These are phyloP conservation scores for Fusarium torreyae DNA, from an alignment of 2,329 filamentous ascomycete species.

Conservation along the genomic window DNA sequence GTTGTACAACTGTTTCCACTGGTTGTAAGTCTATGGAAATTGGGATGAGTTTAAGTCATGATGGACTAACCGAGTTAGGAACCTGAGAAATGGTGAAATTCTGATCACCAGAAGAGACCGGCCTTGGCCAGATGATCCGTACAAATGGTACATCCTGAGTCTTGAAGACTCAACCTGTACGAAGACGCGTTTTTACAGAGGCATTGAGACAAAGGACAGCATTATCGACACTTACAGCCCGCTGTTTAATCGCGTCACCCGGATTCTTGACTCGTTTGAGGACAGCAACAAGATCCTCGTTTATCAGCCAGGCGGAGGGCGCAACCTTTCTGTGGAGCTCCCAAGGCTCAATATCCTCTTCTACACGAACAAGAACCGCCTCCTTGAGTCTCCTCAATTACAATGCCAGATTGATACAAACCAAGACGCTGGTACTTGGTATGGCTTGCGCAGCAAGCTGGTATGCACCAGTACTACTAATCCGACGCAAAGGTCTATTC, in stretches of 20 bases:
- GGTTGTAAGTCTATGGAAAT: constrained; percentile 61
- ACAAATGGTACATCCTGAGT: constrained; percentile 31
- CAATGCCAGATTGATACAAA: constrained; percentile 65
- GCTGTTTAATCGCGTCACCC: constrained; percentile 36
- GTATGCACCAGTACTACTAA: constrained; percentile 66
- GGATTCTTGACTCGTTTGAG: constrained; percentile 45
- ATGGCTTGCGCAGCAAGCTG: constrained; percentile 73
- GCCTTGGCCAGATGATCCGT: constrained; percentile 37
- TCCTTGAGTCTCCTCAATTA: constrained; percentile 66
- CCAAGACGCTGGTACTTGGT: constrained; percentile 73
- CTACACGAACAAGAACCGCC: constrained; percentile 58
- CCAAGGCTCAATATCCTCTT: constrained; percentile 68
- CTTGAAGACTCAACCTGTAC: constrained; percentile 32
- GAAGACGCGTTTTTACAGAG: not conserved
- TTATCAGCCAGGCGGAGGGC: constrained; percentile 33
- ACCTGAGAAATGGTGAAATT: constrained; percentile 38
- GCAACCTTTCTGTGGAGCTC: constrained; percentile 63
- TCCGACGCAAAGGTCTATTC: constrained; percentile 62
- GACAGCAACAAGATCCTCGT: constrained; percentile 36
- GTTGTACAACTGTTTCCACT: constrained; percentile 68
- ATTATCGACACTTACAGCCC: constrained; percentile 46
- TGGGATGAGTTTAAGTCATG: too few species aligned
- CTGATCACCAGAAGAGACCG: constrained; percentile 37
- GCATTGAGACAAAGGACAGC: constrained; percentile 11
- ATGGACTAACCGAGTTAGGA: constrained; percentile 15